Base-by-base conservation (phyloP, 2,329 filamentous ascomycete genomes). In the Cadophora sp. region DNA sequence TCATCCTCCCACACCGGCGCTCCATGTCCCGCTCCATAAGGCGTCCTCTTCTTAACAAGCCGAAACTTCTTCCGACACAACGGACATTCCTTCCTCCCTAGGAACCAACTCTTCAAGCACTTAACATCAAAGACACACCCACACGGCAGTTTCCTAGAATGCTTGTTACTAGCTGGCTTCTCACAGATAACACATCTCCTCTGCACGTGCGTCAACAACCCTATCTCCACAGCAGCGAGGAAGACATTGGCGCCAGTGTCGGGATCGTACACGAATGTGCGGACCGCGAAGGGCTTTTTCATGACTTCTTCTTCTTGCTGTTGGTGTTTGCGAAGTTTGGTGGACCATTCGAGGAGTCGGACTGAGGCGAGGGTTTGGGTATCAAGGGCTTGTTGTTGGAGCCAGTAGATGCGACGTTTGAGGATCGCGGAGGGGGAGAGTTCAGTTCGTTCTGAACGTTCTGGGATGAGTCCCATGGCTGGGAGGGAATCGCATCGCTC, bases 381-480 rank as follows among this genome's bases (percentile, higher is more conserved):
- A 22, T 48, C 59, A 3, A 20, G 22, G 11, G 43, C 50, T 14
- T 61, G 20, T 39, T 61, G 24, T 18, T 50, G 45, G 16, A 61
- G 59, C 59, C 59, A 61, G 59, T 61, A 61, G 36, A 61, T 18
- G 18, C 59, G 43, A 7, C 59, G 47, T 36, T 14, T 61, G 8
- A 43, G 59, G 18, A 48, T 41, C 33, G 14, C 24, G 13, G 39
- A 22, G 3, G 24, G 18, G 14, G 18, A 50, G 13, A 61, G 45
- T 11, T 6, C 8, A n/a, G 43, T 48, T 50, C 47, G 24, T 8
- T 61, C 59, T 13, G 43, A 61, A 18, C 43, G 59, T 8, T 50
- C 45, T 8, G 18, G 27, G 27, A 51, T 16, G 4, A 24, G 20
- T 5, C 8, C 14, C 22, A 11, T n/a, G 22, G 7, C 5, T 4